phyloP scores from a whole-genome alignment of 257 asterid species.

The Linderniella brevidens region DNA sequence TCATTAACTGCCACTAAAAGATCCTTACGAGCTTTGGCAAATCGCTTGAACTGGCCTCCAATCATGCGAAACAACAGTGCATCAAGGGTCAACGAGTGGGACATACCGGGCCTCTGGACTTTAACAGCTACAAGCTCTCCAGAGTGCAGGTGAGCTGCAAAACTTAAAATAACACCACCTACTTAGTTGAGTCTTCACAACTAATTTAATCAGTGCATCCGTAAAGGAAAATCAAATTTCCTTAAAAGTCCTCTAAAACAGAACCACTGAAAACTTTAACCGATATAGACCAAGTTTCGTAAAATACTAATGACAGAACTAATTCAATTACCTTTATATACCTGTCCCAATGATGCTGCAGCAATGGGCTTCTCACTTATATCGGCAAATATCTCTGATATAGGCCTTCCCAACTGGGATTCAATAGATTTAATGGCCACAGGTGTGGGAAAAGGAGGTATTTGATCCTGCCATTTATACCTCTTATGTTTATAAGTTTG shows the following conservation, averaged over 20 bases:
- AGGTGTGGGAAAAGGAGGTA: constrained; percentile 83
- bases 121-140: constrained; percentile 99
- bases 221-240: not conserved
- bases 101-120: constrained; percentile 98
- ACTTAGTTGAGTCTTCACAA: constrained; percentile 12
- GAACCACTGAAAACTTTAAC: not conserved
- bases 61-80: constrained; percentile 89
- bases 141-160: constrained; percentile 96
- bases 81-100: constrained; percentile 68
- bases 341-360: constrained; percentile 97
- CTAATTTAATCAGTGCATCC: too few relatives aligned
- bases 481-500: too few relatives aligned
- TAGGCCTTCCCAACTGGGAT: constrained; percentile 69
- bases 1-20: constrained; percentile 90
- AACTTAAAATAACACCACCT: constrained; percentile 44
- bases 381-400: constrained; percentile 77
- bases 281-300: not conserved
- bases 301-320: not conserved
- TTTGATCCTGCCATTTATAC: constrained; percentile 56
- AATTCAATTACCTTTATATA: constrained; percentile 70
- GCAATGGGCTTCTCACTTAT: constrained; percentile 85
- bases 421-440: constrained; percentile 78
- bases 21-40: constrained; percentile 97
- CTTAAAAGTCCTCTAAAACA: not conserved
- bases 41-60: constrained; percentile 94